phyloP scores from a whole-genome alignment of 805 yeast genomes.

The Pichia eremophila region DNA sequence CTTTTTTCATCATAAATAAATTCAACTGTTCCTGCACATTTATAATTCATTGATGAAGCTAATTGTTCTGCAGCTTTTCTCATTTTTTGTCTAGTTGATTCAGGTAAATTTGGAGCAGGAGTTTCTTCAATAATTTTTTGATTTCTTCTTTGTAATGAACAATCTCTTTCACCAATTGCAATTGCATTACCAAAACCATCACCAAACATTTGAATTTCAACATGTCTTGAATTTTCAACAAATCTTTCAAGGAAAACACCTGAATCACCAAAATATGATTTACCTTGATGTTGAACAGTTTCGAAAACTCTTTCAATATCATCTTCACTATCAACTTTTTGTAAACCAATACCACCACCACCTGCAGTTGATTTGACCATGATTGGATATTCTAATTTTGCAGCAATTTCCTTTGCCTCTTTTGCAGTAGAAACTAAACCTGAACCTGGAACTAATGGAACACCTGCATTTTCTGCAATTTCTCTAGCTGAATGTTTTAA shows the following conservation, averaged over 20 bases:
- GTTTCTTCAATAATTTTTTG: slow-evolving; percentile 96
- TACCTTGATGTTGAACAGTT: slow-evolving; percentile 90
- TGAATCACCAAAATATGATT: slow-evolving; percentile 85
- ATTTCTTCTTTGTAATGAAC: slow-evolving; percentile 94
- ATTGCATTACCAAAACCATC: slow-evolving; percentile 91
- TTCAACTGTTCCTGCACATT: slow-evolving; percentile 97
- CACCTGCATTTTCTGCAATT: slow-evolving; percentile 84
- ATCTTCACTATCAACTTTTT: slow-evolving; percentile 74
- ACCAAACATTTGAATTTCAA: slow-evolving; percentile 93
- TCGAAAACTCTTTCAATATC: slow-evolving; percentile 81
- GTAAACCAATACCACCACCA: slow-evolving; percentile 98
- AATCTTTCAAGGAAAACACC: slow-evolving; percentile 94
- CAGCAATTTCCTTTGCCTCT: slow-evolving; percentile 73
- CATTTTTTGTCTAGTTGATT: slow-evolving; percentile 61
- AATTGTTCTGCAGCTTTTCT: slow-evolving; percentile 78
- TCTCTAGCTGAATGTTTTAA: slow-evolving; percentile 95
- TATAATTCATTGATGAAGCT: slow-evolving; percentile 76
- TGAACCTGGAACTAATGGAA: slow-evolving; percentile 97
- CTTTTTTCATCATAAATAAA: slow-evolving; percentile 80
- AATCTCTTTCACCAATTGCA: slow-evolving; percentile 94
- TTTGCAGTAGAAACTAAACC: slow-evolving; percentile 62
- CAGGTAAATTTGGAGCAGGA: slow-evolving; percentile 93
- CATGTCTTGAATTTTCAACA: slow-evolving; percentile 92
- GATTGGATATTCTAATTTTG: slow-evolving; percentile 70
- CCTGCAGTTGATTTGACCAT: slow-evolving; percentile 98